Evolutionary conservation across 1,284 basidiomycete genomes (phyloP), one percentile per base, ranked within the genome.

Genomic region (Austropuccinia psidii): DNA sequence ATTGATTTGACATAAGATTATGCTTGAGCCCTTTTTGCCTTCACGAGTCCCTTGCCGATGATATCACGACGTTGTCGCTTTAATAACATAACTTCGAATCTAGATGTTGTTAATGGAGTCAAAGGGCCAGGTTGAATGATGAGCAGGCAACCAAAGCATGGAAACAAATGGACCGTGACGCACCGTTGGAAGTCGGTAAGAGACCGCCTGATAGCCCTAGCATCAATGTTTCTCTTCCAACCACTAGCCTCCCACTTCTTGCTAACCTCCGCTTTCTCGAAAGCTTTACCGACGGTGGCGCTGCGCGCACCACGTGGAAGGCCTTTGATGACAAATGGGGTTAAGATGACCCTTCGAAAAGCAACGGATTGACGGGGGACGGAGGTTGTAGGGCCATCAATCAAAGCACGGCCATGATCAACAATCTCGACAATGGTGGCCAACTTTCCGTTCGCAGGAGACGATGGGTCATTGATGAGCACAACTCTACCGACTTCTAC

Each of bases 401-500:
- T 89, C 82, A 98, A 87, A 62, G 94, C 95, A 82, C 93, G 88
- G 86, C 94, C 96, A 87, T 98, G 95, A 87, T 98, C 96, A 78
- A 98, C 93, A 83, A 98, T 93, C 84, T 98, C 94, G 75, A 88
- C 88, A 81, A 98, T 94, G 78, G 93, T 90, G 77, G 96, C 96
- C 80, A 97, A 90, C 83, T 90, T 90, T 80, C 93, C 93, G 54
- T 69, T 69, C 75, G 88, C 85, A 17, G 54, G 45, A 75, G 84
- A 86, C 76, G 90, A 90, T 76, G 94, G 95, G 77, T 89, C 84
- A 83, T 90, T 91, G 84, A 98, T 86, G 84, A 98, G 91, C 83
- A 98, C 92, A 78, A 98, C 94, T 80, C 95, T 91, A 82, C 94
- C 95, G 81, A 97, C 92, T 87, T 98, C 91, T 82, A 98, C 94